Conservation (phyloP, 768 basidiomycete genomes). For the Hirschioporus abietinus region DNA sequence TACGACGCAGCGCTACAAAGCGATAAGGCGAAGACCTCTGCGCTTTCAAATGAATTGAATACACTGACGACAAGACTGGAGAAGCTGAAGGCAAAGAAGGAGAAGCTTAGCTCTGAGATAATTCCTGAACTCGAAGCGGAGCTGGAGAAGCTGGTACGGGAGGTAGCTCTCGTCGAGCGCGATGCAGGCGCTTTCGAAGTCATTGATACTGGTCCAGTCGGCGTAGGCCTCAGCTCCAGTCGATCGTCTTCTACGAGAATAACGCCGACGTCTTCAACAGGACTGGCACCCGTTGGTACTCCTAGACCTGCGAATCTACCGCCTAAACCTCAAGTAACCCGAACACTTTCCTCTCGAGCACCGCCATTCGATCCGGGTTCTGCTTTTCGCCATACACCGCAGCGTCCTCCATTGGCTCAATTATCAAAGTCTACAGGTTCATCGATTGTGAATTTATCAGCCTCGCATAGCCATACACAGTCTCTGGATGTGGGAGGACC, state of each 20-base stretch:
- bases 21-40: constrained; percentile 43
- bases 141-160: constrained; percentile 50
- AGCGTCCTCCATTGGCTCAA: background rate
- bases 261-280: constrained; percentile 6
- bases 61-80: constrained; percentile 59
- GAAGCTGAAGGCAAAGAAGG: constrained; percentile 55
- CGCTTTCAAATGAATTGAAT: constrained; percentile 41
- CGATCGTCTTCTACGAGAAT: background rate
- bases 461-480: background rate
- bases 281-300: constrained; percentile 13
- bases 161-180: constrained; percentile 45
- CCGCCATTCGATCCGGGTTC: constrained; percentile 45
- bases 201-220: background rate
- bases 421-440: background rate
- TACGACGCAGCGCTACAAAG: constrained; percentile 35
- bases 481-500: background rate
- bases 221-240: constrained; percentile 4
- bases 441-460: background rate
- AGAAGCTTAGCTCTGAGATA: constrained; percentile 53
- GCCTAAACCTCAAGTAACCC: constrained; percentile 7
- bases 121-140: constrained; percentile 67
- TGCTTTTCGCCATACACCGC: background rate
- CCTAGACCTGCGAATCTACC: constrained; percentile 15
- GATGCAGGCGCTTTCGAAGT: constrained; percentile 11
- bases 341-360: constrained; percentile 48